A percentile compares a stretch with the other conserved stretches of the same genome.
phyloP scores from a whole-genome alignment of 148 eudicot genomes.

The Chenopodium album region DNA sequence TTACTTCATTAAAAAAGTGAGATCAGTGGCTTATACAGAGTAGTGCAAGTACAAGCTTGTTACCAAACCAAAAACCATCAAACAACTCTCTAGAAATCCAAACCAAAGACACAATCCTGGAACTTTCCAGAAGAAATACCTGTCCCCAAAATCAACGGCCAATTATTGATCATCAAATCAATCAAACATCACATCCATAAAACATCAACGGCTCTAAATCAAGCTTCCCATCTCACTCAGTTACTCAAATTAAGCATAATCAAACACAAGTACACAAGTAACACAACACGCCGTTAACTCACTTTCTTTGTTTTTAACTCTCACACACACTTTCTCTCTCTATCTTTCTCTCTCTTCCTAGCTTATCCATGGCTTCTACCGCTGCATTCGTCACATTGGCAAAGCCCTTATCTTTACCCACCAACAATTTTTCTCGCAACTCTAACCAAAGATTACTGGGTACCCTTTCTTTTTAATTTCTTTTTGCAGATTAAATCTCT shows the following conservation, averaged over 20 bases:
- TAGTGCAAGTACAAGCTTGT: too few relatives aligned
- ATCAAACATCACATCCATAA: neutral
- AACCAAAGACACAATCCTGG: neutral
- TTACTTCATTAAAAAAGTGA: too few relatives aligned
- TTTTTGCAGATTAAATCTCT: neutral
- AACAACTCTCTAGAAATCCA: neutral
- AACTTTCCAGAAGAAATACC: slow-evolving; percentile 21
- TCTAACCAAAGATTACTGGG: slow-evolving; percentile 36
- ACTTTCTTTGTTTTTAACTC: too few relatives aligned
- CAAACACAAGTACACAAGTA: neutral
- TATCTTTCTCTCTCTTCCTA: slow-evolving; percentile 4
- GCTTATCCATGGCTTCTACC: slow-evolving; percentile 68
- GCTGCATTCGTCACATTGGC: slow-evolving; percentile 36
- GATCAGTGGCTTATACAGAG: too few relatives aligned
- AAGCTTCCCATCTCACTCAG: neutral
- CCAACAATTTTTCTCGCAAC: slow-evolving; percentile 21
- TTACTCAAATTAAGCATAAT: neutral
- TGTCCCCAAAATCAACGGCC: neutral
- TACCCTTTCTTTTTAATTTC: neutral
- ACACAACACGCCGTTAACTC: slow-evolving; percentile 14
- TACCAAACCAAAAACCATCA: neutral
- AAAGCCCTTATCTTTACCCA: slow-evolving; percentile 39
- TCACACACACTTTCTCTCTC: neutral
- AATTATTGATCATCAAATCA: neutral
- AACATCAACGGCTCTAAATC: slow-evolving; percentile 11